Percentiles rank a stretch among this genome's conserved stretches.
Conservation (phyloP, 2,329 filamentous ascomycete genomes). For the Aureobasidium mangrovei region DNA sequence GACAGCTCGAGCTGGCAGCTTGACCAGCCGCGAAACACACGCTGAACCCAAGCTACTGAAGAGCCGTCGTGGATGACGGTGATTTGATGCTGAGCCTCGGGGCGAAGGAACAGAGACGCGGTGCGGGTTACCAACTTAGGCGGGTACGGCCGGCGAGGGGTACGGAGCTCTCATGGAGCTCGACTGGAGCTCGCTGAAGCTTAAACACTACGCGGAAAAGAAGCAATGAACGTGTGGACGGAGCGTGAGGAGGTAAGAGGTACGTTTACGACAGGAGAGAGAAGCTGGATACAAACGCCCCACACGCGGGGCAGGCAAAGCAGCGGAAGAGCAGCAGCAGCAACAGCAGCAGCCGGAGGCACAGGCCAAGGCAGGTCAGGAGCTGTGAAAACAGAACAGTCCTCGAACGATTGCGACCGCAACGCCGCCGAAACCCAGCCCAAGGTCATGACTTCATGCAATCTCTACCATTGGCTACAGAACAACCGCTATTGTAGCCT, state of each 20-base stretch:
- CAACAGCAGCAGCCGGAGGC: neutral
- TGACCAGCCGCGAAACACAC: constrained; percentile 8
- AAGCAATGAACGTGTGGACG: constrained; percentile 2
- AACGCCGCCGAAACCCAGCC: constrained; percentile 10
- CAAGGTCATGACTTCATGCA: constrained; percentile 10
- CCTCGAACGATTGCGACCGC: constrained; percentile 9
- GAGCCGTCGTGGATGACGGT: constrained; percentile 7
- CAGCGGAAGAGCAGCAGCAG: neutral
- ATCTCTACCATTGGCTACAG: constrained; percentile 5
- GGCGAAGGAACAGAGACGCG: constrained; percentile 4
- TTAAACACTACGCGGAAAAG: constrained; percentile 4
- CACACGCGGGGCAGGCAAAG: constrained; percentile 8
- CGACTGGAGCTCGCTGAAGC: constrained; percentile 12
- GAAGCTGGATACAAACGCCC: constrained; percentile 9
- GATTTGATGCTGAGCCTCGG: constrained; percentile 4
- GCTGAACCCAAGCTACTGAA: constrained; percentile 8
- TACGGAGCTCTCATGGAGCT: constrained; percentile 14
- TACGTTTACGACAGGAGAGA: constrained; percentile 3
- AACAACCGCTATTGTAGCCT: neutral
- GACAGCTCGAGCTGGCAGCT: constrained; percentile 8
- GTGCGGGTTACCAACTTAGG: constrained; percentile 6
- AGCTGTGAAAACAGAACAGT: neutral
- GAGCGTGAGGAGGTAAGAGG: constrained; percentile 3
- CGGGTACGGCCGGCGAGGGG: neutral
- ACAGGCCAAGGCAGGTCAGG: constrained; percentile 11